Conservation (phyloP, 352 stramenopile genomes). For the Phytophthora chlamydospora region DNA sequence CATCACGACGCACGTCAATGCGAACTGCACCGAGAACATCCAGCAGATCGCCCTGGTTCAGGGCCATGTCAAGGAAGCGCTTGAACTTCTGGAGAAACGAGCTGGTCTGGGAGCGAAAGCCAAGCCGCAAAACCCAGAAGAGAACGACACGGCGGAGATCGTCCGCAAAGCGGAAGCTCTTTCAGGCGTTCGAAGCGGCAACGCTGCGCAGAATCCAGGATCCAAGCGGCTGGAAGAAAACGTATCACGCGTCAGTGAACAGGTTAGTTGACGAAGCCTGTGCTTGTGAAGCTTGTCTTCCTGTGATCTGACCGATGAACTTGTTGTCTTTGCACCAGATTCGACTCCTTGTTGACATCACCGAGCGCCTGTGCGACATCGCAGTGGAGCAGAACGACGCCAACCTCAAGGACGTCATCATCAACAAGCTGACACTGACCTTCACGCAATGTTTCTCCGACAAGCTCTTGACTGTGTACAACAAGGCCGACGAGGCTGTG, state of each 20-base stretch:
- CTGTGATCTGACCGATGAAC: constrained; percentile 8
- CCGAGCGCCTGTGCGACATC: constrained; percentile 75
- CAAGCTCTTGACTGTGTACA: constrained; percentile 60
- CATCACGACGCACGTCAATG: constrained; percentile 57
- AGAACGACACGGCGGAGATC: constrained; percentile 51
- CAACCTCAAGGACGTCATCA: constrained; percentile 73
- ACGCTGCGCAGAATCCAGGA: constrained; percentile 45
- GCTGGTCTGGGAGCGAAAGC: constrained; percentile 25
- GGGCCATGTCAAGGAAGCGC: constrained; percentile 70
- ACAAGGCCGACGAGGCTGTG: constrained; percentile 65
- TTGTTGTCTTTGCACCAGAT: constrained; percentile 41
- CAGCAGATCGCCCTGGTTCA: constrained; percentile 68
- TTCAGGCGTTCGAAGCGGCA: constrained; percentile 34
- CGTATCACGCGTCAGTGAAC: constrained; percentile 64
- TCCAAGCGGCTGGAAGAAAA: constrained; percentile 73
- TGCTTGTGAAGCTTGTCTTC: background rate
- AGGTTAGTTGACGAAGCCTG: constrained; percentile 42
- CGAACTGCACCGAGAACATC: constrained; percentile 58
- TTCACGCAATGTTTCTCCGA: constrained; percentile 85
- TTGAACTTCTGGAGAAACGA: constrained; percentile 73
- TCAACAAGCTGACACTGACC: constrained; percentile 64
- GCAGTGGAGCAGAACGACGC: constrained; percentile 78
- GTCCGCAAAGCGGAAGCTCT: constrained; percentile 53
- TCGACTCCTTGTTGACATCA: constrained; percentile 56
- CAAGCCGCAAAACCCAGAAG: constrained; percentile 32